Conservation (phyloP, 2,329 filamentous ascomycete genomes). For the Byssoonygena ceratinophila region DNA sequence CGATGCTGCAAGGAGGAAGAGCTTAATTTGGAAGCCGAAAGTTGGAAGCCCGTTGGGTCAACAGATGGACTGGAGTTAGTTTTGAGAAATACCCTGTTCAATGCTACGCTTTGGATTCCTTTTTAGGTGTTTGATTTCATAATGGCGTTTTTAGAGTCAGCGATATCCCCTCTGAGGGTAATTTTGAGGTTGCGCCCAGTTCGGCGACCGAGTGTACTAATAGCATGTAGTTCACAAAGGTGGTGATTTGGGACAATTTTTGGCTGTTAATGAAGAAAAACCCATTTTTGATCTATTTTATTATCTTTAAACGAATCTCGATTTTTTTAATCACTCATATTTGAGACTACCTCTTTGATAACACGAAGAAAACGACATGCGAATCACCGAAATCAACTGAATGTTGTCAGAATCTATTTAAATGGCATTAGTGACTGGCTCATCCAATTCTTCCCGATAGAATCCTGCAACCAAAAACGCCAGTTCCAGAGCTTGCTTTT, state of each 20-base stretch:
- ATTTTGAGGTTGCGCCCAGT: background rate
- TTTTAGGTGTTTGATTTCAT: too few species aligned
- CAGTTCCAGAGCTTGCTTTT: conserved; percentile 93
- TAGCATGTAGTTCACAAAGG: background rate
- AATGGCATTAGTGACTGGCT: conserved; percentile 17
- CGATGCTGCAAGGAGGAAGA: conserved; percentile 64
- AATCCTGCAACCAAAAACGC: conserved; percentile 88
- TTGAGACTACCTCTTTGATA: too few species aligned
- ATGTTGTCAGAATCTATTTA: too few species aligned
- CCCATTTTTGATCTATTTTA: background rate
- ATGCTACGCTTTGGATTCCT: background rate
- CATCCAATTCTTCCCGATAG: conserved; percentile 44
- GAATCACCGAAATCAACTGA: too few species aligned
- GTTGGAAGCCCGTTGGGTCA: conserved; percentile 57
- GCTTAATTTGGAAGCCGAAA: conserved; percentile 65
- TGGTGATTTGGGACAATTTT: background rate
- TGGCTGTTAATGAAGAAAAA: background rate
- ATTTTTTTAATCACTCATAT: too few species aligned
- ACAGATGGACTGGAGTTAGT: background rate
- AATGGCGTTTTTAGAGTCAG: too few species aligned
- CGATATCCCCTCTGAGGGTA: too few species aligned
- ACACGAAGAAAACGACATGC: too few species aligned
- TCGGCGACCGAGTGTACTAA: background rate
- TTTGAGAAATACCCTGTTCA: background rate
- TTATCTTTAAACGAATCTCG: too few species aligned